phyloP scores from a whole-genome alignment of 1,139 yeast genomes.

The Nakaseomyces uthaithaninus region DNA sequence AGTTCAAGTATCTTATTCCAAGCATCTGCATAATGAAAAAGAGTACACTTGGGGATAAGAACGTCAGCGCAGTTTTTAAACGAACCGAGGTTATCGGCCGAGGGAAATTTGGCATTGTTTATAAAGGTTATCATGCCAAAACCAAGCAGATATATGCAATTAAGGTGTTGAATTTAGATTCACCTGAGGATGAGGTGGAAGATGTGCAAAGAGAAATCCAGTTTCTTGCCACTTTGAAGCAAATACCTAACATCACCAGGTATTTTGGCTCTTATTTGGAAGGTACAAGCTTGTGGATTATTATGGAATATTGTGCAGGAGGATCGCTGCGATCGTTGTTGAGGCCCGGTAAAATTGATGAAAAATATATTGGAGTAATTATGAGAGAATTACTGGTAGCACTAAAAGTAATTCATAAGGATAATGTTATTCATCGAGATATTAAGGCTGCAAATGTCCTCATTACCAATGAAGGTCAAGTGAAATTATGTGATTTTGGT shows the following conservation, averaged over 20 bases:
- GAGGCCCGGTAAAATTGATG: slow-evolving; percentile 84
- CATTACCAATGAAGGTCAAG: slow-evolving; percentile 81
- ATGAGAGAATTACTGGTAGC: slow-evolving; percentile 76
- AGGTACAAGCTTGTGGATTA: slow-evolving; percentile 90
- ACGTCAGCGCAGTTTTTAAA: slow-evolving; percentile 43
- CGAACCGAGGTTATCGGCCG: slow-evolving; percentile 89
- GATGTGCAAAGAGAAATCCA: slow-evolving; percentile 94
- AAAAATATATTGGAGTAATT: slow-evolving; percentile 70
- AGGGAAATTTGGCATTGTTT: slow-evolving; percentile 95
- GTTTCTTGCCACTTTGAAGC: slow-evolving; percentile 71
- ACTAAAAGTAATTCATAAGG: slow-evolving; percentile 69
- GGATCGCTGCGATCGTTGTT: slow-evolving; percentile 85
- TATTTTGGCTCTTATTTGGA: slow-evolving; percentile 82
- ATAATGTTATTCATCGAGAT: slow-evolving; percentile 92
- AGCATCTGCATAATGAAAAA: too few relatives aligned
- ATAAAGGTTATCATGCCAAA: slow-evolving; percentile 54
- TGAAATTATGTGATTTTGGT: slow-evolving; percentile 93
- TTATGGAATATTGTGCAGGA: slow-evolving; percentile 97
- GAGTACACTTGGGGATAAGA: slow-evolving; percentile 11
- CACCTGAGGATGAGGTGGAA: slow-evolving; percentile 86
- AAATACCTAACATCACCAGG: slow-evolving; percentile 83
- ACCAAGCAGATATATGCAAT: slow-evolving; percentile 77
- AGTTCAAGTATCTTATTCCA: too few relatives aligned
- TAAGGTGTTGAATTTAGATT: slow-evolving; percentile 84
- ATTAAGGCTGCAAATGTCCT: slow-evolving; percentile 92